Conservation (phyloP, 2,329 filamentous ascomycete genomes). For the Ascochyta viciae-villosae region DNA sequence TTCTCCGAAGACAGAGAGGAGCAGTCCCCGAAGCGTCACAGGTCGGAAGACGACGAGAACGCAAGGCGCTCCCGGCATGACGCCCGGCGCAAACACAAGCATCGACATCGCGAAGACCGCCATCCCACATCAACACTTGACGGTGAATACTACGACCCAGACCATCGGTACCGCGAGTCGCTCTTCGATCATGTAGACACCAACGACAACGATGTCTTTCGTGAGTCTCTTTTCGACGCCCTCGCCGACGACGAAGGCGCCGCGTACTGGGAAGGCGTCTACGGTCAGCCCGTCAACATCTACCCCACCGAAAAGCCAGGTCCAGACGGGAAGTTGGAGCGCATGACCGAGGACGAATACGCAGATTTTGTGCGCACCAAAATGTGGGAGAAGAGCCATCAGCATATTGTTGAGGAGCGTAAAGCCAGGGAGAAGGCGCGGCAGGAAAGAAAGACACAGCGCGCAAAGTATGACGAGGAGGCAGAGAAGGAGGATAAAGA, state of each 20-base stretch:
- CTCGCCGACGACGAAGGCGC: slow-evolving; percentile 97
- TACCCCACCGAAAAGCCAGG: slow-evolving; percentile 68
- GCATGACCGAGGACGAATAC: slow-evolving; percentile 94
- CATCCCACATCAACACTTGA: slow-evolving; percentile 36
- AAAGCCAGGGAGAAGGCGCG: slow-evolving; percentile 61
- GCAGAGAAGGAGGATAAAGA: slow-evolving; percentile 53
- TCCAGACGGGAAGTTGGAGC: slow-evolving; percentile 68
- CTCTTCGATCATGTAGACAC: slow-evolving; percentile 40
- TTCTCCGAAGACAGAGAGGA: slow-evolving; percentile 13
- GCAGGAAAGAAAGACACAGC: slow-evolving; percentile 54
- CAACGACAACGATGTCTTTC: slow-evolving; percentile 72
- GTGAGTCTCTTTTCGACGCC: slow-evolving; percentile 94
- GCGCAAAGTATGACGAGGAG: slow-evolving; percentile 50
- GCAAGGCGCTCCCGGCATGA: slow-evolving; percentile 15
- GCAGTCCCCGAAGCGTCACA: slow-evolving; percentile 22
- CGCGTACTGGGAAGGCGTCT: slow-evolving; percentile 94
- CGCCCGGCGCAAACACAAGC: slow-evolving; percentile 29
- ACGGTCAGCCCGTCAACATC: slow-evolving; percentile 89
- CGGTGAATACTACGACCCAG: slow-evolving; percentile 43
- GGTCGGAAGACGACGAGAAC: slow-evolving; percentile 19
- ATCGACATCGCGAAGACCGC: slow-evolving; percentile 24
- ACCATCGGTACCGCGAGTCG: slow-evolving; percentile 42
- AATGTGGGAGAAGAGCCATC: slow-evolving; percentile 97
- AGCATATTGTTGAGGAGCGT: slow-evolving; percentile 80
- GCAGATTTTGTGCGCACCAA: slow-evolving; percentile 80